Base-by-base conservation (phyloP, 2,329 filamentous ascomycete species). In the Xylariaceae sp. region DNA sequence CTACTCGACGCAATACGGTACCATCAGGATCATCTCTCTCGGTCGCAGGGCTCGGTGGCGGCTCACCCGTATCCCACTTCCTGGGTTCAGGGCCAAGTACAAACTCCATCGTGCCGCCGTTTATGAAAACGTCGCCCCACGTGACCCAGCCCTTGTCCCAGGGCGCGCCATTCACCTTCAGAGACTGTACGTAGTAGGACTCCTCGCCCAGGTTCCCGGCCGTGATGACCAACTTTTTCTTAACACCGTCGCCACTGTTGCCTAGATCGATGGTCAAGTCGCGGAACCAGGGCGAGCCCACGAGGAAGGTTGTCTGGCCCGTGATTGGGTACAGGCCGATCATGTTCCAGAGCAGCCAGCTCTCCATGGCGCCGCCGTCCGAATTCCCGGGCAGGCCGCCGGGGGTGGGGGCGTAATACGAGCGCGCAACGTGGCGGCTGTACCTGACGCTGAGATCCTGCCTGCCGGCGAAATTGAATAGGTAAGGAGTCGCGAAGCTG, bases 301-400 rank as follows among this genome's bases (percentile, higher is more conserved):
- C 67, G 12, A 85, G 64, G 55, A 84, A 85, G 1, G 76, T 81
- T 0, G 78, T 78, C 63, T 85, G 81, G 0, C 78, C 80, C 0
- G 79, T 82, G 46, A 85, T 64, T 2, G 81, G 81, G 48, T 83
- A 84, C 18, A 85, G 61, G 2, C 81, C 81, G 26, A 84, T 70
- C 71, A 83, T 82, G 46, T 74, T 76, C 76, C 81, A 85, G 7
- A 83, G 60, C 3, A 83, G 59, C 75, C 79, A 84, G 6, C 73
- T 78, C 55, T 86, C 79, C 81, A 86, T 85, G 11, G 82, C 78
- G 5, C 83, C 83, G 2, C 79, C 80, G 56, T 86, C 83, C 31
- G 73, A 78, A 58, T 86, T 85, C 0, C 83, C 83, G 0, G 82
- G 82, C 1, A 86, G 65, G 0, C 83, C 82, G 6, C 52, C 54